Conservation (phyloP, 2,329 filamentous ascomycete genomes). For the Fusarium robinianum region DNA sequence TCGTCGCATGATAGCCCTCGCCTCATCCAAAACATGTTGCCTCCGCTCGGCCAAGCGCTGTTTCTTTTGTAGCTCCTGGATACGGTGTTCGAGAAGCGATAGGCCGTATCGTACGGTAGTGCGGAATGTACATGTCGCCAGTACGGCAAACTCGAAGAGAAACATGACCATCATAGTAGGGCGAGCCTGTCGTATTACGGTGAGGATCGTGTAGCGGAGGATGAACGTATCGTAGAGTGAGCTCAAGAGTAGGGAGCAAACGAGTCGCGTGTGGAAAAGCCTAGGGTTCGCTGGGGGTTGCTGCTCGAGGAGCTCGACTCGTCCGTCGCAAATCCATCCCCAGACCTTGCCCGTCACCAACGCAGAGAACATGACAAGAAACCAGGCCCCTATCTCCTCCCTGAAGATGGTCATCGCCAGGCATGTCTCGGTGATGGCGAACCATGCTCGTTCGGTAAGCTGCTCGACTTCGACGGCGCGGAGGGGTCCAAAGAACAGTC, state of each 20-base stretch:
- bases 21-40: slow-evolving; percentile 66
- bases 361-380: slow-evolving; percentile 93
- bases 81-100: slow-evolving; percentile 74
- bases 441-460: slow-evolving; percentile 97
- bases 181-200: slow-evolving; percentile 83
- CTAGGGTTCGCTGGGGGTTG: slow-evolving; percentile 88
- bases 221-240: slow-evolving; percentile 79
- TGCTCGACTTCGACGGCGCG: slow-evolving; percentile 96
- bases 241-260: slow-evolving; percentile 77
- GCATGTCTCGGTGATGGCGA: slow-evolving; percentile 94
- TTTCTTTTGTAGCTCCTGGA: slow-evolving; percentile 74
- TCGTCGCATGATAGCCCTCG: slow-evolving; percentile 55
- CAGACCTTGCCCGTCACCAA: slow-evolving; percentile 94
- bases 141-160: slow-evolving; percentile 92
- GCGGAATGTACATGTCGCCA: slow-evolving; percentile 78
- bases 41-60: slow-evolving; percentile 70
- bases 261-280: slow-evolving; percentile 83
- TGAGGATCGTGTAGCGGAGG: slow-evolving; percentile 78
- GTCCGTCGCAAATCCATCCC: slow-evolving; percentile 96
- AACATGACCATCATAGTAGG: slow-evolving; percentile 99
- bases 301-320: slow-evolving; percentile 93
- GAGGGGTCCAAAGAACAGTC: slow-evolving; percentile 85
- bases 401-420: slow-evolving; percentile 98
- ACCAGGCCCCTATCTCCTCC: slow-evolving; percentile 92
- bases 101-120: slow-evolving; percentile 79